Evolutionary conservation across 1,284 basidiomycete species (phyloP), one percentile per base, ranked within the genome.

Genomic region (Bjerkandera adusta): DNA sequence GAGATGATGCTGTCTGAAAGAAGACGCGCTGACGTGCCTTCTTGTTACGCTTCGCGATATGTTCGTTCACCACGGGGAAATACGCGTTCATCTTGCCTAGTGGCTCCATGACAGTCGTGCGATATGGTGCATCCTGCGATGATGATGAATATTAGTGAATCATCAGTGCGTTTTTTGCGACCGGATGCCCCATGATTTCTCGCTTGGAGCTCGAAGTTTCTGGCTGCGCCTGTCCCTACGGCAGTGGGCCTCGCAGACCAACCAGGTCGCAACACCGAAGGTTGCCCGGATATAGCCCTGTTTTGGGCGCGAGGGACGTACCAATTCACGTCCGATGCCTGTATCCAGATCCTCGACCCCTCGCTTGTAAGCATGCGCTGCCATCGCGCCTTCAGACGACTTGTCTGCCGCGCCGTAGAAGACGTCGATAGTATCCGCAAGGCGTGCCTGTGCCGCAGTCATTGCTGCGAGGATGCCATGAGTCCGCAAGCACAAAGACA

Each of bases 31-130:
- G 11, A 44, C 68, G 29, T 44, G 93, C 92, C 83, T 99, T 99
- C 74, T 98, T 95, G 70, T 95, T 90, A 41, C 97, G 81, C 70
- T 99, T 99, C 36, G 83, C 62, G 55, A 99, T 93, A 47, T 94
- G 90, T 52, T 95, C 90, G 66, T 98, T 98, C 62, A 98, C 85
- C 38, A 92, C 76, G 4, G 92, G 92, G 70, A 96, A 97, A 68
- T 97, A 97, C 1, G 88, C 85, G 63, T 90, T 93, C 79, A 99
- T 92, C 72, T 96, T 97, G 1, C 96, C 93, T 1, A 96, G 72
- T 3, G 96, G 96, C 64, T 99, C 97, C 50, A 97, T 85, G 34
- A 99, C 89, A 12, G 95, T 94, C 20, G 92, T 92, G 30, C 97
- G 83, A 70, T 91, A 98, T 2, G 96, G 95, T 2, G 81, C 84